Evolutionary conservation across 805 yeast species (phyloP).

Genomic region (Maudiozyma saulgeensis): DNA sequence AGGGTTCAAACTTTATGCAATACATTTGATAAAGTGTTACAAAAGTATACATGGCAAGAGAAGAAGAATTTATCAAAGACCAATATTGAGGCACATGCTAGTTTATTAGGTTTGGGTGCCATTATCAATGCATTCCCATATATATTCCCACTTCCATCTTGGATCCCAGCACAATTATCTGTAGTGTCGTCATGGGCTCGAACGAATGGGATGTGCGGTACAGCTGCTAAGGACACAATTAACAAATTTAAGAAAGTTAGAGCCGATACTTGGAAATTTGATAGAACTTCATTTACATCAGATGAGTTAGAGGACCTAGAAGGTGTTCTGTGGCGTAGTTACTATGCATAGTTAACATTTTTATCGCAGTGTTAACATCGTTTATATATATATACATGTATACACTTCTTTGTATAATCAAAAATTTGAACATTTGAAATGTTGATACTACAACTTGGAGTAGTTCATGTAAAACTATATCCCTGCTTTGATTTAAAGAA

Average conservation of each 20-base stretch:
- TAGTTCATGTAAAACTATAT: too few species aligned
- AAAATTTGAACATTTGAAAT: too few species aligned
- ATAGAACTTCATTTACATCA: constrained; percentile 59
- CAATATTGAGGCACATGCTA: constrained; percentile 58
- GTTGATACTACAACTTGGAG: too few species aligned
- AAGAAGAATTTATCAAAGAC: constrained; percentile 32
- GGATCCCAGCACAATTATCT: constrained; percentile 73
- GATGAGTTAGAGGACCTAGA: constrained; percentile 84
- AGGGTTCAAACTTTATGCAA: constrained; percentile 36
- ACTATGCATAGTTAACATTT: constrained; percentile 50
- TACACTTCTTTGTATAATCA: neutral
- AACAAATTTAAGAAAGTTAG: constrained; percentile 84
- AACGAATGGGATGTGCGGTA: constrained; percentile 69
- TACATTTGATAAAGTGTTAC: constrained; percentile 30
- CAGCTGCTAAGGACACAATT: constrained; percentile 70
- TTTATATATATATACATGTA: neutral
- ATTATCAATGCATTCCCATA: constrained; percentile 85
- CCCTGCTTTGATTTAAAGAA: too few species aligned
- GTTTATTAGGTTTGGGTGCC: constrained; percentile 82
- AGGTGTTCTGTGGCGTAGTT: constrained; percentile 89
- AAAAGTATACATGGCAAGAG: constrained; percentile 20
- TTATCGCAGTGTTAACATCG: neutral
- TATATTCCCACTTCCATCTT: constrained; percentile 77
- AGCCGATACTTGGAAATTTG: constrained; percentile 95
- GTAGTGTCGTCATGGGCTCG: constrained; percentile 63